phyloP scores from a whole-genome alignment of 345 rosid species.

The Lepidium aucheri region DNA sequence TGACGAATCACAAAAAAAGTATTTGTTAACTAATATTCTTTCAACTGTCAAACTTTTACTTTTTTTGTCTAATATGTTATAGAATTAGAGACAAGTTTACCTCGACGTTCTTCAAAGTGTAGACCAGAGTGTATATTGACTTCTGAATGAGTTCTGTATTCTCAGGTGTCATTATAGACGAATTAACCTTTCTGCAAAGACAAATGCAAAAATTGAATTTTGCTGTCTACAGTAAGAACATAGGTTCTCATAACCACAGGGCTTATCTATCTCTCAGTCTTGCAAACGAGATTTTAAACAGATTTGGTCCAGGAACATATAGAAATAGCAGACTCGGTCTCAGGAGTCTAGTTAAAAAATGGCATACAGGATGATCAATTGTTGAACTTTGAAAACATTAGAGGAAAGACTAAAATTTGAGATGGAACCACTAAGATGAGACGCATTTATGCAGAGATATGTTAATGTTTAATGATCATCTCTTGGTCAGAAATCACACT shows the following conservation, averaged over 20 bases:
- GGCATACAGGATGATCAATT: background rate
- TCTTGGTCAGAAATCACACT: background rate
- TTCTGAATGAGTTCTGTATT: conserved; percentile 78
- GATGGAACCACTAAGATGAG: background rate
- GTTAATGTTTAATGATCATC: background rate
- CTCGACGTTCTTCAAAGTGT: conserved; percentile 93
- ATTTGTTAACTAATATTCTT: background rate
- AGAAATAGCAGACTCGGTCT: background rate
- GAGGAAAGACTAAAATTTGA: background rate
- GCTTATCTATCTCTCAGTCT: background rate
- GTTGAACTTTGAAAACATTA: background rate
- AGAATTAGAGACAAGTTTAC: conserved; percentile 28
- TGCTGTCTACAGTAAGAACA: background rate
- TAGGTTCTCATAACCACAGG: background rate
- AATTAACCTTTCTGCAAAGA: conserved; percentile 52
- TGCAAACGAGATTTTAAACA: background rate
- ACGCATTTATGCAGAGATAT: background rate
- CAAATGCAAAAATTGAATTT: background rate
- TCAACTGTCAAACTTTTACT: background rate
- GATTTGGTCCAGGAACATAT: background rate
- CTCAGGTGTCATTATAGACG: conserved; percentile 88
- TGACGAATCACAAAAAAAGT: background rate
- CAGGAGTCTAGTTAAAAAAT: background rate
- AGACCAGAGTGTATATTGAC: conserved; percentile 75
- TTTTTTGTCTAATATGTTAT: background rate